Conservation (phyloP, 106 monocot genomes). For the Platanthera guangdongensis region DNA sequence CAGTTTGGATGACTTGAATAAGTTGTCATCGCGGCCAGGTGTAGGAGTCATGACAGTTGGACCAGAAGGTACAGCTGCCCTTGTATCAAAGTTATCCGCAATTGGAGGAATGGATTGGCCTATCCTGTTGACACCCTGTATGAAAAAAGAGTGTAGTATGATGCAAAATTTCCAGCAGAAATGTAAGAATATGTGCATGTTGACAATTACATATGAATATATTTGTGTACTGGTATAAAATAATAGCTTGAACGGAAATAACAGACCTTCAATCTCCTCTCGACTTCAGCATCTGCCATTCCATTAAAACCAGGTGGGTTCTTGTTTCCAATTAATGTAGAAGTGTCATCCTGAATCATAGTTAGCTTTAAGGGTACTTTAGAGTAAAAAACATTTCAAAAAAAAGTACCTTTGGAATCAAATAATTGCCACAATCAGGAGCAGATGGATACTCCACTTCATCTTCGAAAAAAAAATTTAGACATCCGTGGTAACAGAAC, state of each 20-base stretch:
- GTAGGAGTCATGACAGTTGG: constrained; percentile 30
- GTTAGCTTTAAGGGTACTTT: background rate
- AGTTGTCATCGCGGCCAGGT: no score
- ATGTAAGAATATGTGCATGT: background rate
- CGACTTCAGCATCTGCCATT: no score
- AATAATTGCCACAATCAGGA: constrained; percentile 88
- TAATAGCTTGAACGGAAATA: background rate
- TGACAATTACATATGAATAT: background rate
- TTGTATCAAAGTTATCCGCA: constrained; percentile 39
- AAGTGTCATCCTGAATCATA: constrained; percentile 60
- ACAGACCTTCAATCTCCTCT: constrained; percentile 76
- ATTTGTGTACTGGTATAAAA: background rate
- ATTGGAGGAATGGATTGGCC: constrained; percentile 26
- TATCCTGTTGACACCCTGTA: constrained; percentile 48
- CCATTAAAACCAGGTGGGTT: constrained; percentile 58
- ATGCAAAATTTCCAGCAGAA: background rate
- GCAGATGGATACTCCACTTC: constrained; percentile 53
- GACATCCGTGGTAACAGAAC: constrained; percentile 58
- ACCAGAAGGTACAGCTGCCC: constrained; percentile 20
- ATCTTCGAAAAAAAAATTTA: constrained; percentile 71
- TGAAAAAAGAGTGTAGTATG: background rate
- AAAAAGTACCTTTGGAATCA: constrained; percentile 62
- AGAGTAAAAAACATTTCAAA: background rate
- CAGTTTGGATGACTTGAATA: no score
- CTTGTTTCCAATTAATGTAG: constrained; percentile 56